Evolutionary conservation across 2,329 filamentous ascomycete species (phyloP).

Genomic region (Lasiodiplodia theobromae): DNA sequence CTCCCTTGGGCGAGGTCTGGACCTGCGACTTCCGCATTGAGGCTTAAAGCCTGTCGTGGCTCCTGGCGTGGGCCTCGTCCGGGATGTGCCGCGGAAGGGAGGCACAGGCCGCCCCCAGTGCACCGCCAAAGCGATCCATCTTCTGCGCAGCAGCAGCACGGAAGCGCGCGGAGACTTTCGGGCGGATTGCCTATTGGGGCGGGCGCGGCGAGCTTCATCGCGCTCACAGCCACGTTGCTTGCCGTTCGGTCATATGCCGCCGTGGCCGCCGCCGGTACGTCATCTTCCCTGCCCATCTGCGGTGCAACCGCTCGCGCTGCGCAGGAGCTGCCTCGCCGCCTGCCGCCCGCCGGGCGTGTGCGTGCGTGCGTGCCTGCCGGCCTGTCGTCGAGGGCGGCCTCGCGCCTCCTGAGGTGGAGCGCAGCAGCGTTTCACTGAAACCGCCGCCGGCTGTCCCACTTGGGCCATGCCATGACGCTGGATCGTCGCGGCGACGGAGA

Average conservation of each 20-base stretch:
- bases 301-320: slow-evolving; percentile 2
- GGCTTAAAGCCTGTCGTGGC: slow-evolving; percentile 11
- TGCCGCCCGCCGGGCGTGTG: neutral
- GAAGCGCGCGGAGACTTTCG: slow-evolving; percentile 22
- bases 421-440: slow-evolving; percentile 25
- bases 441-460: slow-evolving; percentile 25
- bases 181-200: slow-evolving; percentile 15
- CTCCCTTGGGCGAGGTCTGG: neutral
- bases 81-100: slow-evolving; percentile 18
- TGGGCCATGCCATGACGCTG: slow-evolving; percentile 11
- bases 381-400: neutral
- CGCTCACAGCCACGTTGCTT: slow-evolving; percentile 26
- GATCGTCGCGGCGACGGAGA: slow-evolving; percentile 14
- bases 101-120: neutral
- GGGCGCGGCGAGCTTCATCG: slow-evolving; percentile 19
- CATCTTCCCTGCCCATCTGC: slow-evolving; percentile 26
- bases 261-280: slow-evolving; percentile 22
- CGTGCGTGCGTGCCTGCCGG: slow-evolving; percentile 2
- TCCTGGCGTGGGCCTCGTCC: neutral
- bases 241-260: slow-evolving; percentile 26
- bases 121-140: slow-evolving; percentile 23
- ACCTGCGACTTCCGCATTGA: slow-evolving; percentile 9
- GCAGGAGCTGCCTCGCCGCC: slow-evolving; percentile 2
- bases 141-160: slow-evolving; percentile 12
- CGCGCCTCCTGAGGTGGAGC: slow-evolving; percentile 22